Evolutionary conservation across 73 alveolate genomes (phyloP).

Genomic region (Uronychia binucleata): DNA sequence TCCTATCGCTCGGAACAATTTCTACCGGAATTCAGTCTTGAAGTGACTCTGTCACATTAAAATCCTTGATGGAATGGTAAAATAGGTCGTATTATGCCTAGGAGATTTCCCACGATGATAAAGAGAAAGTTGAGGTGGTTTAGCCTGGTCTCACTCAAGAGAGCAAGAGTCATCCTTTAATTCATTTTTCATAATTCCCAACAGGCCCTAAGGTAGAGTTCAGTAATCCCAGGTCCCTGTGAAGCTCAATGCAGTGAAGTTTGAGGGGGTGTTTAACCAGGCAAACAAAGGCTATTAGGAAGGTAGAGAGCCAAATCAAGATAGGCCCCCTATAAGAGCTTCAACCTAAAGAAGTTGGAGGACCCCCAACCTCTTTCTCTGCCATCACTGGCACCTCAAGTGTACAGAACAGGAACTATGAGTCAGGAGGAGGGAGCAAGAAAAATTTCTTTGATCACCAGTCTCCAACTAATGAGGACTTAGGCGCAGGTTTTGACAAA

Average conservation of each 20-base stretch:
- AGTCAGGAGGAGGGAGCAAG: background rate
- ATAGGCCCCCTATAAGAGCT: background rate
- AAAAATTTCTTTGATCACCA: background rate
- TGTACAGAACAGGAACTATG: background rate
- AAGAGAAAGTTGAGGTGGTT: conserved; percentile 65
- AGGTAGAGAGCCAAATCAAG: background rate
- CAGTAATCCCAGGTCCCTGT: conserved; percentile 33
- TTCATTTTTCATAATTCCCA: conserved; percentile 37
- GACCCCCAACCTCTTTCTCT: background rate
- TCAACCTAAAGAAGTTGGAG: background rate
- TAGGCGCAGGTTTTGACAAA: background rate
- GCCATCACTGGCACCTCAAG: background rate
- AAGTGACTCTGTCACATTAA: conserved; percentile 60
- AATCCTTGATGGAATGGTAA: conserved; percentile 58
- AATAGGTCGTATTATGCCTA: conserved; percentile 50
- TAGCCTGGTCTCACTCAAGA: conserved; percentile 4
- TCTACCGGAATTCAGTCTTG: conserved; percentile 61
- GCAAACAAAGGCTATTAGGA: background rate
- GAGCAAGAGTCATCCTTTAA: conserved; percentile 35
- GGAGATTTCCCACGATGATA: conserved; percentile 67
- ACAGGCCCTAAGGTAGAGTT: background rate
- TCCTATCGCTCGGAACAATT: conserved; percentile 75
- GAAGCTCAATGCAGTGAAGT: conserved; percentile 42
- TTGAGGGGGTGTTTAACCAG: conserved; percentile 42
- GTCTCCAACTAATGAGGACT: background rate